Base-by-base conservation (phyloP, 345 rosid species). In the Zanthoxylum bungeanum region DNA sequence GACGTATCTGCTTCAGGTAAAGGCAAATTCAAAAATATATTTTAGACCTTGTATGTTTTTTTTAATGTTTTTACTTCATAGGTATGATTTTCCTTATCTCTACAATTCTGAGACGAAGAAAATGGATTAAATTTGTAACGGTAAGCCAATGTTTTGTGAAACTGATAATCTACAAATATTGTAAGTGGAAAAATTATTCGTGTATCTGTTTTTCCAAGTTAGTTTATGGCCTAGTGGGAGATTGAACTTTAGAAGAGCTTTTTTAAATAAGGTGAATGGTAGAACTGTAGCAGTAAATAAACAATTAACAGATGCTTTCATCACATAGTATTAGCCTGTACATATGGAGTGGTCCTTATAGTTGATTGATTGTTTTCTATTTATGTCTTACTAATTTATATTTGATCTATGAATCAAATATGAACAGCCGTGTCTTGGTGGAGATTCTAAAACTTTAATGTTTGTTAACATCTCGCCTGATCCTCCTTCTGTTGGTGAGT, bases 1-100 rank as follows among this genome's bases (percentile, higher is more conserved):
- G 55, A 95, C 99, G 2, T 88, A 93, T 71, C 92, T 95, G 65
- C 93, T 95, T 51, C 99, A 91, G 98, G 99, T 93, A 78, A n/a
- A 67, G 62, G 27, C 27, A 7, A 25, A 42, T 50, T 37, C n/a
- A n/a, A n/a, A n/a, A n/a, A n/a, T n/a, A n/a, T n/a, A n/a, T n/a
- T n/a, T 31, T 33, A 16, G 22, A 33, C 24, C 40, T 58, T 31
- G 22, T 31, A 40, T 58, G 63, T 21, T 58, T 8, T 58, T n/a
- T n/a, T n/a, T 3, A 12, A 33, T 57, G 30, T 57, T 16, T 30
- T 11, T 57, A 57, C 5, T 58, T 58, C 39, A 58, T 58, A 58
- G n/a, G n/a, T n/a, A 31, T 31, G 40, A 16, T 12, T 27, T 19
- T 4, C 60, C 3, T 58, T 14, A 2, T 10, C n/a, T 56, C n/a